Percentiles rank a stretch among this genome's conserved stretches.
These are phyloP conservation scores for Trichothecium sympodiale DNA, from an alignment of 2,329 filamentous ascomycete species.

Conservation along the genomic window DNA sequence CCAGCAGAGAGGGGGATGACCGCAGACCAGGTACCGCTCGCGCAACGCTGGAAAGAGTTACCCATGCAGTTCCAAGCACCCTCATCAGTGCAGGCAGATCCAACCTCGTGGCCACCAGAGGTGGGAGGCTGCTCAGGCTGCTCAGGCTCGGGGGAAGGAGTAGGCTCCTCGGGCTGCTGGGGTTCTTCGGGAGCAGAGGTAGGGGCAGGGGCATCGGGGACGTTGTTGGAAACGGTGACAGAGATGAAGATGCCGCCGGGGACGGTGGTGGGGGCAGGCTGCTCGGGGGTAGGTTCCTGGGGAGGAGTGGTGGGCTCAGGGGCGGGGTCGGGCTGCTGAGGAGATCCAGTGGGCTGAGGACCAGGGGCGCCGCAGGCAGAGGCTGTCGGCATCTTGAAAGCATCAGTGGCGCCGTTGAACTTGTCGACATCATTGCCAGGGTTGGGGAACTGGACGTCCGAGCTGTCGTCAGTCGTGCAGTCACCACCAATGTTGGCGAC, in stretches of 20 bases:
- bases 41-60: conserved; percentile 42
- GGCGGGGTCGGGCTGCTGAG: conserved; percentile 6
- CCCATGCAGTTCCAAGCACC: conserved; percentile 46
- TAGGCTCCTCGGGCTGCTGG: conserved; percentile 1
- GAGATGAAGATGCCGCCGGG: conserved; percentile 7
- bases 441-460: conserved; percentile 49
- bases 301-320: conserved; percentile 7
- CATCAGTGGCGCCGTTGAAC: conserved; percentile 26
- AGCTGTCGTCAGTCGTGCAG: conserved; percentile 38
- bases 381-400: conserved; percentile 17
- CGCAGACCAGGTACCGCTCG: conserved; percentile 37
- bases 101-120: conserved; percentile 22
- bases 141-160: neutral
- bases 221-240: conserved; percentile 7
- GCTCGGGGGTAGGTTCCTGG: neutral
- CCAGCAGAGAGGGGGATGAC: conserved; percentile 31
- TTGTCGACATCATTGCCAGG: conserved; percentile 46
- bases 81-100: conserved; percentile 33
- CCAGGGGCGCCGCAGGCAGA: conserved; percentile 13
- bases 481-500: conserved; percentile 50
- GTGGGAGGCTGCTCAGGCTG: conserved; percentile 5
- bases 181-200: conserved; percentile 10
- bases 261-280: conserved; percentile 9
- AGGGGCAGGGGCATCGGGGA: conserved; percentile 5
- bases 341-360: conserved; percentile 5